Base-by-base conservation (phyloP, 2,329 filamentous ascomycete genomes). In the Phialemonium atrogriseum region DNA sequence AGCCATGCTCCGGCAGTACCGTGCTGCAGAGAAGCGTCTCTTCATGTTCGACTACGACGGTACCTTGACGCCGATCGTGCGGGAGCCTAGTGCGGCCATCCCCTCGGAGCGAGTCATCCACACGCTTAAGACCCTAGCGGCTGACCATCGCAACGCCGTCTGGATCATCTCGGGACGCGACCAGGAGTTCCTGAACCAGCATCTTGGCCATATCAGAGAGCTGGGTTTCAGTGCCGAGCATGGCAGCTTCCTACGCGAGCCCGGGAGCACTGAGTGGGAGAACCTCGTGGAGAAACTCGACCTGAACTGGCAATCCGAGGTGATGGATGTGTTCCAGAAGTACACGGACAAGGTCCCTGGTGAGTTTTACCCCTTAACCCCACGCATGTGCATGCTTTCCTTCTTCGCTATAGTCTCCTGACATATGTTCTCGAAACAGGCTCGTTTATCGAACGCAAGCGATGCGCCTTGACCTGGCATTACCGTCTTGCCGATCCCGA, bases 31-130 rank as follows among this genome's bases (percentile, higher is more conserved):
- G 40, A 85, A 84, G 58, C 78, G 91, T 9, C 68, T 98, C 4
- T 94, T 96, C 65, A 89, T 98, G 84, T 95, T 96, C 52, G 91
- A 98, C 60, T 98, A 98, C 50, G 91, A 98, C 54, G 91, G 91
- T 28, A 98, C 91, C 1, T 71, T 98, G 33, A 96, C 91, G 4
- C 85, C 88, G 0, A 96, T 98, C 47, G 91, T 96, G 34, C 81
- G 83, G 45, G 87, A 96, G 49, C 91, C 91, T 2, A 80, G 82
- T 43, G 80, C 86, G 5, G 91, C 91, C 4, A 79, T 95, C 23
- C 91, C 91, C 0, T 89, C 88, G 1, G 80, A 87, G 45, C 77
- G 80, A 14, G 75, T 95, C 14, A 79, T 94, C 29, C 74, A 79
- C 18, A 88, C 82, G 1, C 68, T 98, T 37, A 85, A 82, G 54